Percentiles rank a stretch among this genome's conserved stretches.
These are phyloP conservation scores for Fraxinus greggii DNA, from an alignment of 305 asterid genomes.

Conservation along the genomic window DNA sequence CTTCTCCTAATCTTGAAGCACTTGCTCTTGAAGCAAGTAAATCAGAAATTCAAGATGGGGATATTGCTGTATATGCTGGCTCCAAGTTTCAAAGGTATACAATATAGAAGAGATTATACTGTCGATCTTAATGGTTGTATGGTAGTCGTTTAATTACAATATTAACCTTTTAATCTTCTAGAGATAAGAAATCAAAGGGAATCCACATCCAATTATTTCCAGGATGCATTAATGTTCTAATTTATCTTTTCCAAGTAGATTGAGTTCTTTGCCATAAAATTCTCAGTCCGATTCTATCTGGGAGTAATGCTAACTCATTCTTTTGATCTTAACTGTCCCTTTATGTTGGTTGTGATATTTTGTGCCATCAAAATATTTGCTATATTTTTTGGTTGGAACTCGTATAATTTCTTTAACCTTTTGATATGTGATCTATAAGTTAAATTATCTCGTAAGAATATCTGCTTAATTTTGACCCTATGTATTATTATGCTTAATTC, in stretches of 20 bases:
- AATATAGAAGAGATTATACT: conserved; percentile 22
- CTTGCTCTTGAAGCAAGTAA: conserved; percentile 74
- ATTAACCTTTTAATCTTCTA: neutral
- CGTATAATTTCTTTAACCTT: neutral
- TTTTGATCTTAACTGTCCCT: conserved; percentile 19
- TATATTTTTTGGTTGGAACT: neutral
- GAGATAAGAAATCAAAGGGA: neutral
- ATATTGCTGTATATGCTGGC: conserved; percentile 35
- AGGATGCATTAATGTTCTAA: neutral
- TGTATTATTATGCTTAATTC: conserved; percentile 25
- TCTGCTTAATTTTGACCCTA: conserved; percentile 6
- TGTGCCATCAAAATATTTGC: neutral
- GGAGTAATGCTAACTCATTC: conserved; percentile 4
- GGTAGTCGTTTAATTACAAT: neutral
- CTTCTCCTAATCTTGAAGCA: conserved; percentile 96
- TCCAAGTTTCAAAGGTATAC: conserved; percentile 58
- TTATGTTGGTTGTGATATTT: neutral
- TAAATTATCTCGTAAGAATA: conserved; percentile 12
- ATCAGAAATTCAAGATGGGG: conserved; percentile 61
- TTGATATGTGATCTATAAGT: neutral
- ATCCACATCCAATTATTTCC: neutral
- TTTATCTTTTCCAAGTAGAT: conserved; percentile 6
- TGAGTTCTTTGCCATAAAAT: neutral
- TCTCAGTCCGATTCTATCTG: neutral
- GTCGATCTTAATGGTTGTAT: conserved; percentile 4